Evolutionary conservation across 371 early-diverging fungal species (phyloP), one percentile per base, ranked within the genome.

Genomic region (Mucor velutinosus): DNA sequence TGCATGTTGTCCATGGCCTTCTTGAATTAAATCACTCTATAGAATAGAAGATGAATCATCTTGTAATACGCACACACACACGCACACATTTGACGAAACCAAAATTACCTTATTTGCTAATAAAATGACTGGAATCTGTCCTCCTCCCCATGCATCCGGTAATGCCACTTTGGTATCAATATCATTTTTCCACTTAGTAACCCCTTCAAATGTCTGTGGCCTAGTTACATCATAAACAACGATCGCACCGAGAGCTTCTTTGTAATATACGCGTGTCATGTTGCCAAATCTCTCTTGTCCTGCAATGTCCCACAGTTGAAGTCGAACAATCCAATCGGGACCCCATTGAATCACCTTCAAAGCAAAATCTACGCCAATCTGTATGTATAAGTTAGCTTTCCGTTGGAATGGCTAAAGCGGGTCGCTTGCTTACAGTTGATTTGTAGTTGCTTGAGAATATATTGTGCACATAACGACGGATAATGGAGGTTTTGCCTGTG

Each of bases 291-390:
- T 85, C 73, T 93, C 93, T 70, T 94, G 8, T 25, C 94, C 94
- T 12, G 93, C 93, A 74, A 92, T 94, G 74, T 94, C 94, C 94
- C 94, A 94, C 29, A 94, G 80, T 67, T 94, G 93, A 64, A 89
- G 82, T 66, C 87, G 78, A 53, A 89, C 85, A 57, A 87, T 85
- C 15, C 85, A 73, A 33, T 76, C 78, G 23, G 79, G 76, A 47
- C 79, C 82, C 86, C 86, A 87, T 59, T 87, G 87, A 56, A 92
- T 85, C 30, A 90, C 89, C 75, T 94, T 94, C 55, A 92, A 83
- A 32, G 92, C 92, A 78, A 94, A 94, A 64, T 94, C 94, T 55
- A 94, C 94, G 41, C 94, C 94, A 75, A 89, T 89, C 88, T 89
- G n/a, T n/a, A 66, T 21, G 57, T 5, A 29, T 10, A 27, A 17